A percentile compares a stretch with the other conserved stretches of the same genome.
These are phyloP conservation scores for Cercospora sojina DNA, from an alignment of 2,329 filamentous ascomycete species.

Conservation along the genomic window DNA sequence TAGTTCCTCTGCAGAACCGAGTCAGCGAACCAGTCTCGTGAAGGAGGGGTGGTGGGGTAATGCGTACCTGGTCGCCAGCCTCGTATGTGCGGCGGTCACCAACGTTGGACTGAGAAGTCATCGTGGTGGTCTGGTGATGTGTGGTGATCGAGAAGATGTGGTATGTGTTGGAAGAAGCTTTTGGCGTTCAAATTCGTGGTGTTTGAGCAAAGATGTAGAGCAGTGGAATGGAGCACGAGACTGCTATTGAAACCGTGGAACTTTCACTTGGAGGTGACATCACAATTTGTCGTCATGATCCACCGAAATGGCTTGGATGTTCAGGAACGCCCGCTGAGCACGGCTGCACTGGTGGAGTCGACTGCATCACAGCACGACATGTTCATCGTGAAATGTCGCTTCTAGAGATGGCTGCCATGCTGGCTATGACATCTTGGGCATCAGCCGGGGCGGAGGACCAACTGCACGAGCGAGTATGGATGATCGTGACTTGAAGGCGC, in stretches of 20 bases:
- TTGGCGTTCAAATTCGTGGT: neutral
- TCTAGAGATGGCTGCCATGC: neutral
- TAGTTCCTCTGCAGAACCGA: conserved; percentile 54
- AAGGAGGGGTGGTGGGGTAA: conserved; percentile 5
- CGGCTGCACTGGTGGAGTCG: neutral
- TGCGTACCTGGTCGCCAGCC: conserved; percentile 64
- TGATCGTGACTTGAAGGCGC: neutral
- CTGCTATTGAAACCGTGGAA: neutral
- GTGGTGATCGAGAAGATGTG: neutral
- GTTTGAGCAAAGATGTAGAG: neutral
- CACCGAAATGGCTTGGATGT: conserved; percentile 4
- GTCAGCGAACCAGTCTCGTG: neutral
- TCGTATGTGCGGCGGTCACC: conserved; percentile 68
- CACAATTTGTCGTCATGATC: conserved; percentile 8
- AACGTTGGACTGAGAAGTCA: conserved; percentile 60
- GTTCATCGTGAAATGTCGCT: neutral
- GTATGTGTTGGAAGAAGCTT: neutral
- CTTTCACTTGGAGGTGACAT: conserved; percentile 7
- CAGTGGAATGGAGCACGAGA: conserved; percentile 15
- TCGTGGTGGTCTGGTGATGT: too few species aligned
- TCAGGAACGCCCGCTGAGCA: conserved; percentile 2
- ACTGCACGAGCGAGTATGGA: neutral
- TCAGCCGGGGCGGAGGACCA: neutral
- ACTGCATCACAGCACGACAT: neutral
- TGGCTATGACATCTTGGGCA: neutral